Base-by-base conservation (phyloP, 306 rosid species). In the Herpetospermum pedunculosum region DNA sequence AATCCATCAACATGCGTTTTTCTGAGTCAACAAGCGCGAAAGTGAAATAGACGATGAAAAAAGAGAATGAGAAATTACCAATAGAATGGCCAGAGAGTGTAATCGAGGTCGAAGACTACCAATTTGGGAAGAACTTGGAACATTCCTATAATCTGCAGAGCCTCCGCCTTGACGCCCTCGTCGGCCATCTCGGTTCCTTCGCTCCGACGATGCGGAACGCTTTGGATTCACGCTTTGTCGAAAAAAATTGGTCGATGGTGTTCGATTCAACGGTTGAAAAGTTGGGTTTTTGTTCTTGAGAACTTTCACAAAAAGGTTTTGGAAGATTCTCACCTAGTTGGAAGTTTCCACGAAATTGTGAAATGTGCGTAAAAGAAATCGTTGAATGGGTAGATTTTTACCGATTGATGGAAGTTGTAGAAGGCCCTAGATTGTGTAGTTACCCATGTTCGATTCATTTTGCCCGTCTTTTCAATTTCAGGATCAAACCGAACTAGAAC, bases 61-160 rank as follows among this genome's bases (percentile, higher is more conserved):
- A 0, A 13, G 12, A 26, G 37, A 53, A 10, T 15, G 16, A 58
- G 18, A 38, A 53, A 35, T 15, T 78, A 77, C 98, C 98, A 89
- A 85, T 87, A 93, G 85, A 89, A 93, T 55, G 98, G 98, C 98
- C 97, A 93, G 79, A 93, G 94, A 68, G 97, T 93, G 88, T 91
- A 91, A 80, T 93, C 98, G 78, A 93, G 98, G 77, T 93, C 98
- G 74, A 93, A 93, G 74, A 93, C 96, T 0, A 93, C 92, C 2
- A 93, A 81, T 77, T 82, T 82, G 5, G 83, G 85, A 59, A 85
- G 85, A 23, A 79, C 82, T 73, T 65, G 84, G 53, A 86, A 84
- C 86, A 73, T 71, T 75, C 83, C 90, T 2, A 83, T 76, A 29
- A 81, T 75, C 84, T 83, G 81, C 75, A 83, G 25, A 59, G 90